Conservation (phyloP, 208 protist genomes). For the Wallacemonas rigidus region DNA sequence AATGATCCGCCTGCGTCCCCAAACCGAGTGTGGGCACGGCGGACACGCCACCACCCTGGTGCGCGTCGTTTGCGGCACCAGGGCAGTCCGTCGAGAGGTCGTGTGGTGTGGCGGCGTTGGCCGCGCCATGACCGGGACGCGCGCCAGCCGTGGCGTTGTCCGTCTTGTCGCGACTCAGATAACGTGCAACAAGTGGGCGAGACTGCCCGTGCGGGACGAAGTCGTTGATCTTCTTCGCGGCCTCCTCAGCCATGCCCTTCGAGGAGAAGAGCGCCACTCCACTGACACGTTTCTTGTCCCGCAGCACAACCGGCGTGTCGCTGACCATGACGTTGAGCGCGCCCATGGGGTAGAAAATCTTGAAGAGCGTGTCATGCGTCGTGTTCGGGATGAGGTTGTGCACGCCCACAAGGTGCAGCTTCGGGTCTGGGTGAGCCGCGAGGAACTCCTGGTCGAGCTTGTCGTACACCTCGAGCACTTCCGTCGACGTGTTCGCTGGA, state of each 20-base stretch:
- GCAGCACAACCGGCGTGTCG: conserved; percentile 37
- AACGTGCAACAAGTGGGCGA: conserved; percentile 51
- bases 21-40: too few species aligned
- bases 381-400: conserved; percentile 65
- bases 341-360: conserved; percentile 76
- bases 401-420: conserved; percentile 58
- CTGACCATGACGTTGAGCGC: conserved; percentile 60
- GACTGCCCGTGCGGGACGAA: conserved; percentile 60
- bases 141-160: not conserved
- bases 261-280: conserved; percentile 72
- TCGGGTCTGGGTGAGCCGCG: conserved; percentile 34
- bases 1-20: conserved; percentile 4
- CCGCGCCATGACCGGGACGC: not conserved
- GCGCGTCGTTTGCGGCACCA: not conserved
- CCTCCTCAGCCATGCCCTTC: conserved; percentile 52
- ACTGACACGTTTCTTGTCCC: conserved; percentile 52
- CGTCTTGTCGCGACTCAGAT: conserved; percentile 28
- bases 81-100: not conserved
- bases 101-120: not conserved
- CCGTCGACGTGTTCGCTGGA: conserved; percentile 14
- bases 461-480: conserved; percentile 28
- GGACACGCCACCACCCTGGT: not conserved
- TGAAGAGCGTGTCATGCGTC: conserved; percentile 41
- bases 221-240: conserved; percentile 69
- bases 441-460: conserved; percentile 61